phyloP scores from a whole-genome alignment of 2,329 filamentous ascomycete species.

The Huntiella omanensis region DNA sequence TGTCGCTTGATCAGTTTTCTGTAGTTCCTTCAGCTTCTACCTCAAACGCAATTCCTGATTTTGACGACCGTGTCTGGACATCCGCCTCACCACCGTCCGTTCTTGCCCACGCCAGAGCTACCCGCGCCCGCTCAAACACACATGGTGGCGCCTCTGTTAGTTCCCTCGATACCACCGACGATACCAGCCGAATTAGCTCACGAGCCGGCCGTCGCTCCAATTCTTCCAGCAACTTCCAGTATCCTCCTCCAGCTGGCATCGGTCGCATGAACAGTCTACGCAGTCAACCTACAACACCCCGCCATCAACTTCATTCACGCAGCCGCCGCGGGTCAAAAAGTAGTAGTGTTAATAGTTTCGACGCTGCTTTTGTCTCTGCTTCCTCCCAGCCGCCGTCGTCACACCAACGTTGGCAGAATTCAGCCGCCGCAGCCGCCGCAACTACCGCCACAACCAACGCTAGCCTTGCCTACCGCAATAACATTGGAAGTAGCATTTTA shows the following conservation, averaged over 20 bases:
- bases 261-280: slow-evolving; percentile 45
- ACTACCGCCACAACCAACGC: neutral
- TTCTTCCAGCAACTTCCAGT: slow-evolving; percentile 55
- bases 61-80: slow-evolving; percentile 13
- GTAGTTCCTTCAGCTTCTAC: slow-evolving; percentile 22
- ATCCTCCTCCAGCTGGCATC: slow-evolving; percentile 22
- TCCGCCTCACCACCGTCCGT: slow-evolving; percentile 4
- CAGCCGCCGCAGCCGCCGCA: neutral
- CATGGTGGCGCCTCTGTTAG: slow-evolving; percentile 37
- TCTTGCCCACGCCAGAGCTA: slow-evolving; percentile 7
- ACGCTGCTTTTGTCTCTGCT: slow-evolving; percentile 32
- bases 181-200: slow-evolving; percentile 35
- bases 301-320: slow-evolving; percentile 30
- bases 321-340: slow-evolving; percentile 51
- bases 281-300: slow-evolving; percentile 23
- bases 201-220: slow-evolving; percentile 51
- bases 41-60: slow-evolving; percentile 13
- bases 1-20: slow-evolving; percentile 68
- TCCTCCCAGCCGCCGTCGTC: slow-evolving; percentile 27
- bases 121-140: slow-evolving; percentile 16
- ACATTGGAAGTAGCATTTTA: neutral
- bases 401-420: slow-evolving; percentile 33
- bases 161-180: slow-evolving; percentile 36
- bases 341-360: slow-evolving; percentile 51
- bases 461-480: neutral